Evolutionary conservation across 1,284 basidiomycete genomes (phyloP), one percentile per base, ranked within the genome.

Genomic region (Leccinum angustisporum): DNA sequence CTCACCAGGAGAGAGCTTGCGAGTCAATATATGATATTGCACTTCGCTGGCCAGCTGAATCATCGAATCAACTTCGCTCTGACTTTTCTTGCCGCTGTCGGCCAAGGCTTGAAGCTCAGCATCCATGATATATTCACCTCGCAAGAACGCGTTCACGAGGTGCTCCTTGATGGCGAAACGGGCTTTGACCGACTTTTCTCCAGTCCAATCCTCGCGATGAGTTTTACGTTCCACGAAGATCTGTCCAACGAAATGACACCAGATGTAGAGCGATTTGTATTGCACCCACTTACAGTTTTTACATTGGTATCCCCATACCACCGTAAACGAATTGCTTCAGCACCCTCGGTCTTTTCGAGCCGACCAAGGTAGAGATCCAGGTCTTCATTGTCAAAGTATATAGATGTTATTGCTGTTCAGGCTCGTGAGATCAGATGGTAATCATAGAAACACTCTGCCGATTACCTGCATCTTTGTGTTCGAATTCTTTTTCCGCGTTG

Each of bases 171-270:
- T 91, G 1, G 95, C 90, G 80, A 99, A 98, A 8, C 97, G 94
- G 33, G 97, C 94, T 78, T 99, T 99, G 74, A 99, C 97, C 16
- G 94, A 97, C 79, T 98, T 99, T 77, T 99, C 97, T 36, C 97
- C 97, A 0, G 97, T 99, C 97, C 97, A 99, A 76, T 99, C 97
- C 78, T 99, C 97, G 58, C 96, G 86, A 74, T 99, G 97, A 0
- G 97, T 99, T 79, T 99, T 99, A 63, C 97, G 93, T 81, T 99
- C 97, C 52, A 99, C 95, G 71, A 98, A 99, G 65, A 99, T 96
- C 88, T 94, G 70, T 27, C 27, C 43, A 14, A 59, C 11, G 21
- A 56, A 25, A 61, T 60, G 43, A 34, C 3, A 59, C 58, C 30
- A 13, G 46, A 53, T 50, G 5, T 16, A 11, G 4, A 34, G 14